Conservation (phyloP, 1,284 basidiomycete species). For the Limonomyces culmigenus region DNA sequence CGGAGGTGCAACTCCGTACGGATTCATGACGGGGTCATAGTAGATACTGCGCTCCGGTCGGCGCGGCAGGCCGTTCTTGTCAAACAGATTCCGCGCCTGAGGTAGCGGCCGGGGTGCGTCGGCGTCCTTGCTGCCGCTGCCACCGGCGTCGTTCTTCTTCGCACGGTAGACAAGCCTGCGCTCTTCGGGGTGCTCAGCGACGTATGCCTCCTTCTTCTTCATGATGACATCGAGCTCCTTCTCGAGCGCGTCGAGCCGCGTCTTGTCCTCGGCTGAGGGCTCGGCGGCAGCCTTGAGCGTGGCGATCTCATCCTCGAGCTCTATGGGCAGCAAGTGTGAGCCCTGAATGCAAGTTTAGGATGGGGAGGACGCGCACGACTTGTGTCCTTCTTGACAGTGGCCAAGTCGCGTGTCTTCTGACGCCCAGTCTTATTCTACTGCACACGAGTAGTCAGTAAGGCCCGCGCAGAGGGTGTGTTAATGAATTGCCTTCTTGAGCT, state of each 20-base stretch:
- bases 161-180: slow-evolving; percentile 55
- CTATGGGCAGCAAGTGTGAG: slow-evolving; percentile 18
- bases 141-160: slow-evolving; percentile 23
- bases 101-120: slow-evolving; percentile 18
- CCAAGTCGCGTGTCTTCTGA: slow-evolving; percentile 63
- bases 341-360: background rate
- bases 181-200: slow-evolving; percentile 82
- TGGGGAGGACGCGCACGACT: slow-evolving; percentile 26
- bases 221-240: slow-evolving; percentile 65
- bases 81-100: slow-evolving; percentile 51
- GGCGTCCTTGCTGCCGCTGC: slow-evolving; percentile 28
- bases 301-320: slow-evolving; percentile 54
- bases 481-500: slow-evolving; percentile 68
- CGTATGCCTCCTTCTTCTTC: slow-evolving; percentile 79
- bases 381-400: slow-evolving; percentile 80
- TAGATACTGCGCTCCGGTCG: slow-evolving; percentile 85
- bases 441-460: slow-evolving; percentile 11
- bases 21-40: slow-evolving; percentile 88
- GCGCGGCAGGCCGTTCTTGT: slow-evolving; percentile 65
- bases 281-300: slow-evolving; percentile 34
- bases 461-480: slow-evolving; percentile 4
- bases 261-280: slow-evolving; percentile 28
- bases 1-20: slow-evolving; percentile 88
- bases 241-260: slow-evolving; percentile 47
- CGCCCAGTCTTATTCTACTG: slow-evolving; percentile 80